Evolutionary conservation across 495 filamentous ascomycete species (phyloP), one percentile per base, ranked within the genome.

Genomic region (Cryomyces minteri): DNA sequence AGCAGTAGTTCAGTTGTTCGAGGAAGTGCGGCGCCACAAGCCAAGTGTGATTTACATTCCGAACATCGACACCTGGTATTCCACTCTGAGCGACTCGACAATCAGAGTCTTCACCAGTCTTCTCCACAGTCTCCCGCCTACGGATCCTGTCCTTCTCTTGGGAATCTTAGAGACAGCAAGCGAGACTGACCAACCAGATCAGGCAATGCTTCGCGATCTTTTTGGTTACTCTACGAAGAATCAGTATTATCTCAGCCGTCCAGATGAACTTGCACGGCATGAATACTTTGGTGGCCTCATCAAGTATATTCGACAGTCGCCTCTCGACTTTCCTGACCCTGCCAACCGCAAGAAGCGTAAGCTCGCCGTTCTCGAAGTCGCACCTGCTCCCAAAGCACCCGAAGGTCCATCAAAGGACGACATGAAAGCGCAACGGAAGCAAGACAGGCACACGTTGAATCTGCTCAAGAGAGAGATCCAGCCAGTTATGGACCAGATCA

Each of bases 21-120:
- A 80, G 0, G 90, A 98, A 64, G 84, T 92, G 10, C 84, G 84
- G 56, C 76, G 88, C 37, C 86, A 94, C 52, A 95, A 92, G 61
- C 90, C 92, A 6, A 88, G 86, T 62, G 83, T 98, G 25, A 93
- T 98, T 46, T 96, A 82, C 64, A 81, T 98, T 41, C 90, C 92
- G 0, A 77, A 82, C 50, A 73, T 95, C 49, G 83, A 95, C 40
- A 66, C 74, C 32, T 98, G 92, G 92, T 85, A 81, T 53, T 61
- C 68, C 6, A 85, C 77, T 28, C 62, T 94, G 9, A 64, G 67
- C n/a, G 68, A 68, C 4, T 51, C 74, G 28, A 74, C 79, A 4
- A 72, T 94, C 45, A 77, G 76, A 8, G 87, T 83, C 0, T 94
- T 98, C 60, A 64, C 74, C 42, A 77, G 78, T 14, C 70, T 95